These are phyloP conservation scores for Aspergillus fructus DNA, from an alignment of 2,329 filamentous ascomycete species.

Conservation along the genomic window DNA sequence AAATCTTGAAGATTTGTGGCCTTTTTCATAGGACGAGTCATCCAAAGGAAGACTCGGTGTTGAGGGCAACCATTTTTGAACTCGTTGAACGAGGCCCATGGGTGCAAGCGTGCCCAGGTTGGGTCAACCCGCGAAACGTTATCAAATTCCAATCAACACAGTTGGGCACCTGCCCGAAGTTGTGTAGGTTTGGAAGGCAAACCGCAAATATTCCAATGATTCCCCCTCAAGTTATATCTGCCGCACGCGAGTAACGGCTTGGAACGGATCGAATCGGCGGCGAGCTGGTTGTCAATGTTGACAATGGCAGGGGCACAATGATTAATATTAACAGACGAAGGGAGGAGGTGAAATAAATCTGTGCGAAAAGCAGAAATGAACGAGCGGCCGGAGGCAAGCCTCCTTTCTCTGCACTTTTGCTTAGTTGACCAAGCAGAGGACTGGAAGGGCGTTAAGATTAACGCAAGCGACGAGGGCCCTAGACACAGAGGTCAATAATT, in stretches of 20 bases:
- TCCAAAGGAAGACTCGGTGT: slow-evolving; percentile 47
- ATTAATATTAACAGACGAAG: slow-evolving; percentile 21
- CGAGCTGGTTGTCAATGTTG: slow-evolving; percentile 2
- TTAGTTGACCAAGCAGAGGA: slow-evolving; percentile 33
- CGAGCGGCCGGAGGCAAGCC: slow-evolving; percentile 45
- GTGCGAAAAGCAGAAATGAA: slow-evolving; percentile 29
- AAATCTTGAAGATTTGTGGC: slow-evolving; percentile 52
- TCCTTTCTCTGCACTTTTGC: slow-evolving; percentile 39
- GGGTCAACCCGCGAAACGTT: slow-evolving; percentile 14
- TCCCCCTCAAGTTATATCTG: slow-evolving; percentile 8
- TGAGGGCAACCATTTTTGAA: slow-evolving; percentile 53
- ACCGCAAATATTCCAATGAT: not conserved
- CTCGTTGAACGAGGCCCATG: slow-evolving; percentile 56
- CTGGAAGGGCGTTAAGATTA: slow-evolving; percentile 26
- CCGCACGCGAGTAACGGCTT: slow-evolving; percentile 18
- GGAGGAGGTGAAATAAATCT: slow-evolving; percentile 17
- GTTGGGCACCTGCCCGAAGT: slow-evolving; percentile 5
- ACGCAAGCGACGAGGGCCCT: slow-evolving; percentile 25
- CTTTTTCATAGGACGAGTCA: slow-evolving; percentile 47
- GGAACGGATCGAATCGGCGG: slow-evolving; percentile 5
- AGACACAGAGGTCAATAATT: slow-evolving; percentile 26
- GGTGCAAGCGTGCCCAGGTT: slow-evolving; percentile 31
- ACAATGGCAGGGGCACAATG: slow-evolving; percentile 3
- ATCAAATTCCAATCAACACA: slow-evolving; percentile 14
- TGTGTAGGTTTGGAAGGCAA: not conserved